Evolutionary conservation across 352 stramenopile species (phyloP), one percentile per base, ranked within the genome.

Genomic region (Pythium guiyangense): DNA sequence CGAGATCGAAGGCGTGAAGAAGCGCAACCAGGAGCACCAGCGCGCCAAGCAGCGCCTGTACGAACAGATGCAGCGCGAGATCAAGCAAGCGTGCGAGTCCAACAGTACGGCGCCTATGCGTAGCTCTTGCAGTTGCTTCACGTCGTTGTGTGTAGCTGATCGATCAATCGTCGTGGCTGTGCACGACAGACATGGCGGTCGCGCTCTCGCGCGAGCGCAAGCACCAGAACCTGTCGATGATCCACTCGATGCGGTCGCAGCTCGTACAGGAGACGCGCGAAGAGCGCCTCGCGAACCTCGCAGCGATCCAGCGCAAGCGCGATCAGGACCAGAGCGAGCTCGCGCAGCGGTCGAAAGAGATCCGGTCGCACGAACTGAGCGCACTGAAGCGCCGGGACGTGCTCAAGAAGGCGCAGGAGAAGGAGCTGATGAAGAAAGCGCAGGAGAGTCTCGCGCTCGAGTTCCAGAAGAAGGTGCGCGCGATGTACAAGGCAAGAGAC

Each of bases 1-100:
- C 0, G 78, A 92, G 57, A 88, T 90, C 42, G 69, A 86, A 45
- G 44, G 52, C 6, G 63, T 86, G 39, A 87, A 88, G 61, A 75
- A 74, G 39, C 75, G 76, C 29, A 92, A 90, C 53, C 62, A 69
- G 22, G 69, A 79, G 45, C 64, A 70, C 48, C 73, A 77, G 40
- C 69, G 73, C 17, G 60, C 60, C 42, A 90, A 88, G 54, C 71
- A 77, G 57, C 67, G 75, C 42, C 64, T 68, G 12, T 53, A 67
- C 29, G 74, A 86, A 49, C 71, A 87, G 55, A 67, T 84, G 49
- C 72, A 86, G 54, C 53, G 53, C 18, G 78, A 87, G 34, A 81
- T 90, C 51, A 67, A 65, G 43, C 63, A 66, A 43, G 62, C 67
- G 4, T 75, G 77, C 50, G 73, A 86, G 46, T 68, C 68, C 39